phyloP scores from a whole-genome alignment of 2,329 filamentous ascomycete species.

The Myriangium duriaei region DNA sequence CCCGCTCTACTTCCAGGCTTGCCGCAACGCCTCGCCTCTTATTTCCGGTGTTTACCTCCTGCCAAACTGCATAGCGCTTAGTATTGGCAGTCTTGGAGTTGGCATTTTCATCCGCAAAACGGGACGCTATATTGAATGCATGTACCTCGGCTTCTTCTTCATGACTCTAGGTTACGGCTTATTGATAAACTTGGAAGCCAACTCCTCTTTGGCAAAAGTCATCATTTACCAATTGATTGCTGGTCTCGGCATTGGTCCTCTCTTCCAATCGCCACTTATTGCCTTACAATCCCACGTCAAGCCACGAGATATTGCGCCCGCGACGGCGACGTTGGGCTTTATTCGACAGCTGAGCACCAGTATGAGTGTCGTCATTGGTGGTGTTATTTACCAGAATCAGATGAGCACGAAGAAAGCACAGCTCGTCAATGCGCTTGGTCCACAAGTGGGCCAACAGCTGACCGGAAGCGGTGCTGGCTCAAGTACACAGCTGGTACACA shows the following conservation, averaged over 20 bases:
- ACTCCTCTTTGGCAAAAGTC: constrained; percentile 26
- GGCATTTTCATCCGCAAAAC: constrained; percentile 33
- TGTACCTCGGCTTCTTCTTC: constrained; percentile 32
- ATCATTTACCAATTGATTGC: constrained; percentile 47
- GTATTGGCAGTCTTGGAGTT: constrained; percentile 21
- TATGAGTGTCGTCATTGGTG: constrained; percentile 56
- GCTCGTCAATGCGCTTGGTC: constrained; percentile 40
- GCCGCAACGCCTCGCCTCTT: constrained; percentile 55
- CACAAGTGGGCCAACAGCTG: constrained; percentile 38
- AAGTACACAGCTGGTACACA: constrained; percentile 45
- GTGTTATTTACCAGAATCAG: constrained; percentile 61
- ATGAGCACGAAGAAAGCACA: constrained; percentile 46
- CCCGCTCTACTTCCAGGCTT: constrained; percentile 73
- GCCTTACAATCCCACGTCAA: constrained; percentile 49
- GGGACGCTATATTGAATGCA: constrained; percentile 39
- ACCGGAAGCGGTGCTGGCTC: constrained; percentile 49
- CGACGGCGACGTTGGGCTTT: constrained; percentile 52
- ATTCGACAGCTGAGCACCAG: constrained; percentile 54
- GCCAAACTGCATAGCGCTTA: constrained; percentile 23
- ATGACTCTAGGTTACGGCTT: constrained; percentile 28
- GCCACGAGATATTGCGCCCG: constrained; percentile 50
- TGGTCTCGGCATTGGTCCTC: constrained; percentile 52
- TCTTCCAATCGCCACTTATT: constrained; percentile 54
- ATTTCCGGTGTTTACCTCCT: constrained; percentile 53
- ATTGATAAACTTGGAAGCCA: constrained; percentile 25